phyloP scores from a whole-genome alignment of 805 yeast species.

The Saccharomycopsis guyanensis region DNA sequence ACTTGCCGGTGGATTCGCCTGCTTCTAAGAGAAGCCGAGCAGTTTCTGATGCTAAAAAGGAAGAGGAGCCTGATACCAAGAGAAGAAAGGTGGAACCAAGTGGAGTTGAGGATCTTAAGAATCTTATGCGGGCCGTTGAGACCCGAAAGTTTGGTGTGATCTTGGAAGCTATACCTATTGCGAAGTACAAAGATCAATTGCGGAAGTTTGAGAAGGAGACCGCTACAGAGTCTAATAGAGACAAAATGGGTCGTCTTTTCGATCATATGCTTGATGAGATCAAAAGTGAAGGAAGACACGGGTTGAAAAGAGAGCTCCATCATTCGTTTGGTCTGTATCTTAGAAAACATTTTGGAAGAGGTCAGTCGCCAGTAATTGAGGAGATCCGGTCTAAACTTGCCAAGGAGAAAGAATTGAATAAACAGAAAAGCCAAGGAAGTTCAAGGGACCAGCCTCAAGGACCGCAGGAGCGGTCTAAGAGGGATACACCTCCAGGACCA shows the following conservation, averaged over 20 bases:
- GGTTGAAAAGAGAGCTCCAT: not conserved
- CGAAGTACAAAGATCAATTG: not conserved
- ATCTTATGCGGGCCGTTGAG: not conserved
- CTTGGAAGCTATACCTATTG: not conserved
- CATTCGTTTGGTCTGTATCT: not conserved
- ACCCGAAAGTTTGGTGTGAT: not conserved
- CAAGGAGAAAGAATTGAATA: not conserved
- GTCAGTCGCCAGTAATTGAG: not conserved
- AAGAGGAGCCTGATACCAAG: not conserved
- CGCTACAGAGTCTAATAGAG: no score
- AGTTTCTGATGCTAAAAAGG: not conserved
- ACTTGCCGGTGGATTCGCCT: not conserved
- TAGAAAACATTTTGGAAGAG: not conserved
- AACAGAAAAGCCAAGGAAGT: slow-evolving; percentile 21
- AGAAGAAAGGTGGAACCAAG: not conserved
- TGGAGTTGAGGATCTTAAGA: not conserved
- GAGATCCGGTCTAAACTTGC: not conserved
- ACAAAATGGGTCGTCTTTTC: not conserved
- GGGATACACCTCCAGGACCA: not conserved
- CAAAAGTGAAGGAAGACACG: not conserved
- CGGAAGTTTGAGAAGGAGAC: not conserved
- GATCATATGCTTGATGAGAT: not conserved
- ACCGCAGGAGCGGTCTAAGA: not conserved
- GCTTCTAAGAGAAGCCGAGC: not conserved
- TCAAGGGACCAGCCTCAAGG: not conserved